Conservation (phyloP, 805 yeast species). For the Sugiyamaella lignohabitans region DNA sequence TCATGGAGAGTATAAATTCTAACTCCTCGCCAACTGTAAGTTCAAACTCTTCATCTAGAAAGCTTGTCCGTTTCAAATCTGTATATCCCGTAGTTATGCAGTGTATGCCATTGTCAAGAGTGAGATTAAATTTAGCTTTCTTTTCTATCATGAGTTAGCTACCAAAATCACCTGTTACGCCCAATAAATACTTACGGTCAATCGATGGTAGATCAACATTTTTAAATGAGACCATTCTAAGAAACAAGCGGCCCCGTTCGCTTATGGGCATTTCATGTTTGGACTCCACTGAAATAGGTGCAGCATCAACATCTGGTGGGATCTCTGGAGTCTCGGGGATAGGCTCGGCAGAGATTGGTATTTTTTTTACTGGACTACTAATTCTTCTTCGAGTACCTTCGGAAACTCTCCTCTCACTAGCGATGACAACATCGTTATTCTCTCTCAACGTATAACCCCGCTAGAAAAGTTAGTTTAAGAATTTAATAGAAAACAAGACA, state of each 20-base stretch:
- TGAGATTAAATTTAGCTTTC: constrained; percentile 42
- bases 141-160: background rate
- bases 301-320: background rate
- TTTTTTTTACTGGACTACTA: constrained; percentile 20
- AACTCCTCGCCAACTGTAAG: constrained; percentile 53
- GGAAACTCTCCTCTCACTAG: constrained; percentile 14
- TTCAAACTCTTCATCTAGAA: constrained; percentile 73
- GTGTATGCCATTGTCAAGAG: constrained; percentile 73
- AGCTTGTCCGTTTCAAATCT: constrained; percentile 27
- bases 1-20: constrained; percentile 66
- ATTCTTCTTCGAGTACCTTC: constrained; percentile 13
- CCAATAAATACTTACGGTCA: constrained; percentile 7
- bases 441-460: constrained; percentile 24
- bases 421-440: constrained; percentile 19
- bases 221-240: constrained; percentile 20
- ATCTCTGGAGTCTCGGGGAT: constrained; percentile 2
- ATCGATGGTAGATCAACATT: constrained; percentile 41
- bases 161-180: no score
- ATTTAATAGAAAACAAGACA: background rate
- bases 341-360: constrained; percentile 1
- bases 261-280: constrained; percentile 12
- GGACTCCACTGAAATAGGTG: background rate
- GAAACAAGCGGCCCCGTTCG: constrained; percentile 24
- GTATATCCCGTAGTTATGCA: constrained; percentile 57
- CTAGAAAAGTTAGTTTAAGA: constrained; percentile 5